Evolutionary conservation across 2,329 filamentous ascomycete genomes (phyloP).

Genomic region (Venturia pyrina): DNA sequence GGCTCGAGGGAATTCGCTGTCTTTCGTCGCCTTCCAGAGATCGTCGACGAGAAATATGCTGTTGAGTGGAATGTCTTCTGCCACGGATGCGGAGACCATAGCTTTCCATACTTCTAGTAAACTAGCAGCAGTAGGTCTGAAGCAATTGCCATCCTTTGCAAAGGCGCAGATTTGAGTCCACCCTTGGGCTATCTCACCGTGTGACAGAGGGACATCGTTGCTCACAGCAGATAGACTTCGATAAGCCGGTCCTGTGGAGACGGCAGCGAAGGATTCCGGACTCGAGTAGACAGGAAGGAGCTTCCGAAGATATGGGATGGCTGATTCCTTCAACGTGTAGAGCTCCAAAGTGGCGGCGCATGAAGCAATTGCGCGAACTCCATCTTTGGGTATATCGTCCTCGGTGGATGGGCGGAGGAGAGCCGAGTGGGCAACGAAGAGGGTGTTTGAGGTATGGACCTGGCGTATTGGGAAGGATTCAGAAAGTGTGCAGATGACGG

Average conservation of each 20-base stretch:
- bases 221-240: neutral
- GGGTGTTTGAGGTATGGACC: slow-evolving; percentile 55
- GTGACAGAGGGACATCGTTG: slow-evolving; percentile 41
- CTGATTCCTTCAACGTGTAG: slow-evolving; percentile 24
- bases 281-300: slow-evolving; percentile 28
- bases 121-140: slow-evolving; percentile 38
- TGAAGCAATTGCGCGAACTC: slow-evolving; percentile 25
- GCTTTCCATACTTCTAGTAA: slow-evolving; percentile 40
- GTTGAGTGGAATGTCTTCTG: slow-evolving; percentile 31
- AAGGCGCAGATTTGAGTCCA: slow-evolving; percentile 46
- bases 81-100: slow-evolving; percentile 30
- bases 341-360: slow-evolving; percentile 36
- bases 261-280: slow-evolving; percentile 20
- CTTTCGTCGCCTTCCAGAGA: slow-evolving; percentile 22
- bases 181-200: slow-evolving; percentile 38
- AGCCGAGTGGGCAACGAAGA: slow-evolving; percentile 40
- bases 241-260: slow-evolving; percentile 30
- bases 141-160: slow-evolving; percentile 31
- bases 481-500: slow-evolving; percentile 49
- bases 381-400: slow-evolving; percentile 4
- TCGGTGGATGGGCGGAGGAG: slow-evolving; percentile 15
- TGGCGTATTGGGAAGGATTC: slow-evolving; percentile 52
- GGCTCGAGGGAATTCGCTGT: slow-evolving; percentile 28
- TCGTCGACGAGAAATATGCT: slow-evolving; percentile 26
- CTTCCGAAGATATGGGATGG: slow-evolving; percentile 26